These are phyloP conservation scores for Perilla frutescens DNA, from an alignment of 257 asterid genomes.

Conservation along the genomic window DNA sequence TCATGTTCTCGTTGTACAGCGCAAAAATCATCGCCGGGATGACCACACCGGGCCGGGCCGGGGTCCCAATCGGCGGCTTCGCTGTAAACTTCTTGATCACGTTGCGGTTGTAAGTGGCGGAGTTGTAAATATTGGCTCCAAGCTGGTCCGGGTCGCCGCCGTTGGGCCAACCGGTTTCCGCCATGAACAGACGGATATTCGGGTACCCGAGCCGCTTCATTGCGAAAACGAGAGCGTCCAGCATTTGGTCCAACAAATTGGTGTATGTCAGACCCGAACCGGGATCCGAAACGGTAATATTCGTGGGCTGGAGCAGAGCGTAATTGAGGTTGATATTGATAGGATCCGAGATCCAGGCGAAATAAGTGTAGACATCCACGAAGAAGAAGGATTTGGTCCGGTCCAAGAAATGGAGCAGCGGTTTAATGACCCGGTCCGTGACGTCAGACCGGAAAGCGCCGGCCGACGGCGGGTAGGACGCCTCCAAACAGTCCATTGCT, in stretches of 20 bases:
- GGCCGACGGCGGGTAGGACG: constrained; percentile 86
- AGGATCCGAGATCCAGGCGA: constrained; percentile 74
- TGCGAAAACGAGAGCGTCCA: constrained; percentile 70
- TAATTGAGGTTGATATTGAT: constrained; percentile 66
- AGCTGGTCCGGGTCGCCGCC: constrained; percentile 73
- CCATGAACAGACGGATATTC: constrained; percentile 65
- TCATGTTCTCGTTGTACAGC: constrained; percentile 75
- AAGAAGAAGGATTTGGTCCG: constrained; percentile 81
- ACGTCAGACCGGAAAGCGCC: constrained; percentile 77
- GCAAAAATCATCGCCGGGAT: constrained; percentile 77
- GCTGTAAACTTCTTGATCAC: constrained; percentile 58
- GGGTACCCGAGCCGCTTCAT: constrained; percentile 80
- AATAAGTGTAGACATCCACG: constrained; percentile 81
- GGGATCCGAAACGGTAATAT: constrained; percentile 67
- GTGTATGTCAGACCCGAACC: constrained; percentile 65
- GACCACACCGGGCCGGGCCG: constrained; percentile 62
- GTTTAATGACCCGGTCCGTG: constrained; percentile 55
- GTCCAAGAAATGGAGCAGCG: constrained; percentile 65
- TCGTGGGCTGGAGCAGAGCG: constrained; percentile 61
- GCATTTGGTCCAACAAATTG: constrained; percentile 82
- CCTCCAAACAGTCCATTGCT: constrained; percentile 72
- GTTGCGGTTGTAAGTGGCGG: constrained; percentile 87
- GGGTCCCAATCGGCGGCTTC: constrained; percentile 71
- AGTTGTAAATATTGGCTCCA: constrained; percentile 72
- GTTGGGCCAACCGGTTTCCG: constrained; percentile 97